A percentile compares a stretch with the other conserved stretches of the same genome.
Evolutionary conservation across 83 land plant genomes (phyloP).

Genomic region (Thuja plicata): DNA sequence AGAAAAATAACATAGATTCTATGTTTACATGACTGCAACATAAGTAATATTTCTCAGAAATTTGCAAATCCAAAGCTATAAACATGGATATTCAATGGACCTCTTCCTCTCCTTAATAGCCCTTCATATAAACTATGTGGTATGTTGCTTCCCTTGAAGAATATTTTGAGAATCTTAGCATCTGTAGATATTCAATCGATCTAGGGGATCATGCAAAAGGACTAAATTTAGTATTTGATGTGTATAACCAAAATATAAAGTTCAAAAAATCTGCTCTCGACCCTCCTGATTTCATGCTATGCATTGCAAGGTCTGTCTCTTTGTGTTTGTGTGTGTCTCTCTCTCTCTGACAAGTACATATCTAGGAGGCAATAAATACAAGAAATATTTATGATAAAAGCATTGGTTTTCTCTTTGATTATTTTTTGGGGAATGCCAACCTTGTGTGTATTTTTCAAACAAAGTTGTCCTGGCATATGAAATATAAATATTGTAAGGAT

Average conservation of each 20-base stretch:
- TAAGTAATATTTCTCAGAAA: too few species aligned
- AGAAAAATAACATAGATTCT: too few species aligned
- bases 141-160: constrained; percentile 10
- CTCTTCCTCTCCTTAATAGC: too few species aligned
- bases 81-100: too few species aligned
- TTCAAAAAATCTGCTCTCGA: constrained; percentile 83
- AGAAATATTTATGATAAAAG: neutral
- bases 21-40: too few species aligned
- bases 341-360: neutral
- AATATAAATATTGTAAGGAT: neutral
- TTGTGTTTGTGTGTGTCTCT: too few species aligned
- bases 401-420: neutral
- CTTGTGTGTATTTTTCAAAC: neutral
- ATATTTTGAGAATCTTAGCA: constrained; percentile 23
- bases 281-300: constrained; percentile 55
- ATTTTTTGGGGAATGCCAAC: neutral
- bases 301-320: constrained; percentile 38
- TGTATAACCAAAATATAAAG: constrained; percentile 69
- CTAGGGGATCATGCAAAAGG: constrained; percentile 17
- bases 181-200: constrained; percentile 4
- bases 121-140: too few species aligned
- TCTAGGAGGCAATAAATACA: neutral
- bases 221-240: constrained; percentile 54
- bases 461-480: neutral
- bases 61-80: too few species aligned